These are phyloP conservation scores for Trichothecium sympodiale DNA, from an alignment of 2,329 filamentous ascomycete species.

Conservation along the genomic window DNA sequence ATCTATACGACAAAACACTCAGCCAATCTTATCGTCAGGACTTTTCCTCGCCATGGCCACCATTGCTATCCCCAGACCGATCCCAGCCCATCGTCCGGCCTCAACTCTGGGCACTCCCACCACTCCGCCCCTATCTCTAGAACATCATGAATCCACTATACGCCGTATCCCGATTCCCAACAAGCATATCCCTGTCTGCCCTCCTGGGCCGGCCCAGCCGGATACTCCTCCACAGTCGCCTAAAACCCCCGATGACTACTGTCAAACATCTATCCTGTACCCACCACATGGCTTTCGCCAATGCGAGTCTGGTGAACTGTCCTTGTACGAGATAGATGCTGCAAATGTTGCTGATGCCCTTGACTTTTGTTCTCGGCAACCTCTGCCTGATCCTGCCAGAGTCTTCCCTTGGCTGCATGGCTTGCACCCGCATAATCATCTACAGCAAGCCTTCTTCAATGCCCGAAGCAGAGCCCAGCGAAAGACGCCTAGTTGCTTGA, in stretches of 20 bases:
- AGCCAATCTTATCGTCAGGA: too few species aligned
- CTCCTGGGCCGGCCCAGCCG: constrained; percentile 59
- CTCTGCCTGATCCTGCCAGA: constrained; percentile 70
- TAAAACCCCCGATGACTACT: constrained; percentile 39
- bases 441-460: constrained; percentile 84
- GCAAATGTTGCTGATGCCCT: constrained; percentile 60
- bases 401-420: constrained; percentile 98
- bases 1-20: too few species aligned
- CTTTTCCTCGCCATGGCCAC: constrained; percentile 33
- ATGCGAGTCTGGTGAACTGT: constrained; percentile 38
- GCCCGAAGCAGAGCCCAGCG: constrained; percentile 61
- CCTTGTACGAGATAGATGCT: constrained; percentile 64
- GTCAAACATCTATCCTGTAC: constrained; percentile 59
- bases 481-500: constrained; percentile 60
- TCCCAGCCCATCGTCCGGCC: constrained; percentile 32
- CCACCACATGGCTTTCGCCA: constrained; percentile 56
- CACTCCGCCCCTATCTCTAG: constrained; percentile 29
- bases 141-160: constrained; percentile 12
- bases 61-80: constrained; percentile 39
- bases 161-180: constrained; percentile 54
- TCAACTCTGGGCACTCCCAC: constrained; percentile 26
- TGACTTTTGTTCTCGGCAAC: constrained; percentile 65
- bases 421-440: constrained; percentile 74
- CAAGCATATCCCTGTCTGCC: constrained; percentile 82
- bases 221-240: constrained; percentile 58